phyloP scores from a whole-genome alignment of 768 basidiomycete species.

The Tulasnella sp. region DNA sequence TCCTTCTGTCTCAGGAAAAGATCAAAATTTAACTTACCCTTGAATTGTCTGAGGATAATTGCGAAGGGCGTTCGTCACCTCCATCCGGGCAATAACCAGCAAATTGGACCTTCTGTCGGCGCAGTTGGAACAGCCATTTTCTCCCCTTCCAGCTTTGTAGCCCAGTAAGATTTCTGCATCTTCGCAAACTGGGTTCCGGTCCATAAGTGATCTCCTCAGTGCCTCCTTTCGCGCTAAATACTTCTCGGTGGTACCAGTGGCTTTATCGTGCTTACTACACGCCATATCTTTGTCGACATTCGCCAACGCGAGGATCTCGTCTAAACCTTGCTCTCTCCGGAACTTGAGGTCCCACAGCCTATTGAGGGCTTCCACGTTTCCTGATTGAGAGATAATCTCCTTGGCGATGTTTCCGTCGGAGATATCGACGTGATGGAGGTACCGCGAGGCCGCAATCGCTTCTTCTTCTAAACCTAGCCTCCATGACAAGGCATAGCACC shows the following conservation, averaged over 20 bases:
- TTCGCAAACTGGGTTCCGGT: background rate
- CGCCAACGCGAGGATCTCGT: background rate
- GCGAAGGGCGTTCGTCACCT: background rate
- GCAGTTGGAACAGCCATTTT: background rate
- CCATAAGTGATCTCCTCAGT: background rate
- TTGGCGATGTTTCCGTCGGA: background rate
- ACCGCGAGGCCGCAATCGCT: constrained; percentile 21
- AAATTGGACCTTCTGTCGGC: background rate
- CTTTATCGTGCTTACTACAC: background rate
- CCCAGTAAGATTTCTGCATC: background rate
- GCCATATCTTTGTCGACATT: background rate
- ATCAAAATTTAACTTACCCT: background rate
- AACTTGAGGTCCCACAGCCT: constrained; percentile 10
- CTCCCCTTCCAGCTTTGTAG: background rate
- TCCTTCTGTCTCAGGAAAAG: background rate
- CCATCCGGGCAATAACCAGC: background rate
- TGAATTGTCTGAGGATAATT: background rate
- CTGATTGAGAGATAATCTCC: background rate
- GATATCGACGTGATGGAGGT: background rate
- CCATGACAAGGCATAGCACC: background rate
- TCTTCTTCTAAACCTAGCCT: constrained; percentile 11
- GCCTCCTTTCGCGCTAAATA: background rate
- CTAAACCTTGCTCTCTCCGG: constrained; percentile 1
- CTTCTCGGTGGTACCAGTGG: background rate
- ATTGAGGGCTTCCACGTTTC: background rate